phyloP scores from a whole-genome alignment of 192 early-diverging fungal genomes.

The Gonapodya sp. region DNA sequence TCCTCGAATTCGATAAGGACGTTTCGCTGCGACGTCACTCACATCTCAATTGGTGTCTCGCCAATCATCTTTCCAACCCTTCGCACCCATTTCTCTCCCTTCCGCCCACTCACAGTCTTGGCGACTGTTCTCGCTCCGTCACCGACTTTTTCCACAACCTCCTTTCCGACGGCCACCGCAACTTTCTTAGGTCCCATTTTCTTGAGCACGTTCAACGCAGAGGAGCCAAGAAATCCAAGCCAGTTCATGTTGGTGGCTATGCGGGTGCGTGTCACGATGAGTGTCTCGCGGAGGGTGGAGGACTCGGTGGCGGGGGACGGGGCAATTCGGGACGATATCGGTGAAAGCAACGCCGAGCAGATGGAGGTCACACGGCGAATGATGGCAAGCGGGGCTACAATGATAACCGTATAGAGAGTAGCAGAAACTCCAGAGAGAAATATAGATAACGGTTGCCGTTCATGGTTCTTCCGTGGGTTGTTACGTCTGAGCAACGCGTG shows the following conservation, averaged over 20 bases:
- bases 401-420: background rate
- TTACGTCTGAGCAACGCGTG: background rate
- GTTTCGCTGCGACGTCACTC: too few relatives aligned
- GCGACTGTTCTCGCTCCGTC: background rate
- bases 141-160: background rate
- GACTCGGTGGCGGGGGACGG: background rate
- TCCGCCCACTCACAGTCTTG: background rate
- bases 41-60: background rate
- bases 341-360: background rate
- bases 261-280: background rate
- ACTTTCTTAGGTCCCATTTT: background rate
- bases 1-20: too few relatives aligned
- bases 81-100: background rate
- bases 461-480: background rate
- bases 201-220: background rate
- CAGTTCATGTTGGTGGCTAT: background rate
- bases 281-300: background rate
- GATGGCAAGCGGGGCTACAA: background rate
- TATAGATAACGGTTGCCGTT: background rate
- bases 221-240: background rate
- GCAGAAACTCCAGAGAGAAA: background rate
- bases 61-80: background rate
- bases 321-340: background rate
- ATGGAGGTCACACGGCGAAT: background rate
- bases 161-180: background rate